Conservation (phyloP, 306 rosid species). For the Acacia confusa region DNA sequence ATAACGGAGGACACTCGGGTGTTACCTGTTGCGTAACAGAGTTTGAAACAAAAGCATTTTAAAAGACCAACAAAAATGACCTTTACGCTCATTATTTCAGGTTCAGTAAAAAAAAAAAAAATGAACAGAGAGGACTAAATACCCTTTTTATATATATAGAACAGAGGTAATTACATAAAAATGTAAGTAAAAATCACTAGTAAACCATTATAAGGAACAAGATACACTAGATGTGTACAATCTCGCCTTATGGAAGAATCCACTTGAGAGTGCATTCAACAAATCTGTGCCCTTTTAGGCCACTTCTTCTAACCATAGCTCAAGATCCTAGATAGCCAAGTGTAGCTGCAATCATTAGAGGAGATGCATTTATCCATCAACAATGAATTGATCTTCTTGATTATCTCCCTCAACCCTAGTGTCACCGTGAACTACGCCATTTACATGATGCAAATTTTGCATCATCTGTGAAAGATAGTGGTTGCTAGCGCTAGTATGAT, state of each 20-base stretch:
- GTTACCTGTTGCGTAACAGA: neutral
- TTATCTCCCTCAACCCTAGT: conserved; percentile 89
- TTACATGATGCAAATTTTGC: conserved; percentile 95
- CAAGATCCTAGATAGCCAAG: conserved; percentile 32
- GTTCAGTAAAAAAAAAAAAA: conserved; percentile 21
- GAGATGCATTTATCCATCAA: conserved; percentile 61
- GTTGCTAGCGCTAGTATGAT: conserved; percentile 83
- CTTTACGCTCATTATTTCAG: conserved; percentile 36
- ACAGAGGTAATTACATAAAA: conserved; percentile 49
- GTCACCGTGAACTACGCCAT: conserved; percentile 76
- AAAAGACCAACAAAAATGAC: conserved; percentile 38
- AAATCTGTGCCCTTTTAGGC: conserved; percentile 47
- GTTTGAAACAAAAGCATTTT: conserved; percentile 24
- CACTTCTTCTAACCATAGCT: conserved; percentile 34
- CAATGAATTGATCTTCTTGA: conserved; percentile 94
- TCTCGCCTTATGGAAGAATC: conserved; percentile 41
- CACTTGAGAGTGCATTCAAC: conserved; percentile 46
- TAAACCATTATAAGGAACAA: conserved; percentile 27
- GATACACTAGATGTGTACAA: conserved; percentile 48
- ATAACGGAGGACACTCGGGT: neutral
- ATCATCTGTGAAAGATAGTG: conserved; percentile 94
- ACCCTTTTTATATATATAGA: conserved; percentile 27
- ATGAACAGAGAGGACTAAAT: conserved; percentile 24
- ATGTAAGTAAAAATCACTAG: conserved; percentile 25
- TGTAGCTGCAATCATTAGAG: conserved; percentile 27